Conservation (phyloP, 345 rosid species). For the Conringia planisiliqua region DNA sequence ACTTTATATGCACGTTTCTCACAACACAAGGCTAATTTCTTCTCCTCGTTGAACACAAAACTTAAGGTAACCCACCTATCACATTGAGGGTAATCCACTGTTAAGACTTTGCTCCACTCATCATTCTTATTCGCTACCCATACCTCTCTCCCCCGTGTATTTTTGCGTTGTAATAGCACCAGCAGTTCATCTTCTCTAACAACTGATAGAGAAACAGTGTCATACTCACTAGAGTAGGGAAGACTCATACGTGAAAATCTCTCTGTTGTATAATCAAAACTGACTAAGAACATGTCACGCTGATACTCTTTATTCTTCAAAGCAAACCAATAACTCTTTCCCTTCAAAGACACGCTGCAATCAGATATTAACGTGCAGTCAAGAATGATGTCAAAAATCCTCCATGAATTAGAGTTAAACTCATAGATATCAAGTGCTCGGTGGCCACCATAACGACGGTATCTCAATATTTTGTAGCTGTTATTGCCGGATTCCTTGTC, state of each 20-base stretch:
- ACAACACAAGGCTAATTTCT: neutral
- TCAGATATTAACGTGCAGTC: neutral
- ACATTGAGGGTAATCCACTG: neutral
- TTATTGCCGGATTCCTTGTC: neutral
- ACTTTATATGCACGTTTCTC: neutral
- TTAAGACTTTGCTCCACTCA: neutral
- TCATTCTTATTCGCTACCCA: neutral
- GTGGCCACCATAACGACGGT: neutral
- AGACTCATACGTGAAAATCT: neutral
- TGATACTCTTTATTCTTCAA: neutral
- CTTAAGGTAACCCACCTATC: neutral
- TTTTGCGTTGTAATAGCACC: neutral
- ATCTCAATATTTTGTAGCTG: neutral
- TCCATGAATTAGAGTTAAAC: neutral
- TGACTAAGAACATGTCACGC: neutral
- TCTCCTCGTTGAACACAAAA: no score
- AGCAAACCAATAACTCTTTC: neutral
- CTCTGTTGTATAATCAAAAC: neutral
- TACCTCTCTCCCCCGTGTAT: neutral
- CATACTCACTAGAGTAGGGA: neutral
- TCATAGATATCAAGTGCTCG: neutral
- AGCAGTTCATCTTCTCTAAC: neutral
- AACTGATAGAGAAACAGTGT: neutral
- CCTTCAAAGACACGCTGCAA: neutral
- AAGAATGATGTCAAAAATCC: neutral